A percentile compares a stretch with the other conserved stretches of the same genome.
Conservation (phyloP, 306 rosid genomes). For the Mucuna pruriens region DNA sequence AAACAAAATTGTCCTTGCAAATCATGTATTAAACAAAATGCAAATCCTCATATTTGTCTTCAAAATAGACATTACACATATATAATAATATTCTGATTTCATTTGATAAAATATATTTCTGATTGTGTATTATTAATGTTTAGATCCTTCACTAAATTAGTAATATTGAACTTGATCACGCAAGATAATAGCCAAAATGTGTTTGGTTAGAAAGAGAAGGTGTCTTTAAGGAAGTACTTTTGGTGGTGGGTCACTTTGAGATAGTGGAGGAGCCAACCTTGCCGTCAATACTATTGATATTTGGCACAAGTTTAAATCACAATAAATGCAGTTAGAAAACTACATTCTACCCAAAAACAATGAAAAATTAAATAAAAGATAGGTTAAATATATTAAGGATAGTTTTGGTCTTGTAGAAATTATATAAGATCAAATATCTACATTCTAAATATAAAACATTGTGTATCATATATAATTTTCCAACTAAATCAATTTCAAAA, state of each 20-base stretch:
- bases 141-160: background rate
- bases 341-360: background rate
- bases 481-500: background rate
- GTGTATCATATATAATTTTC: background rate
- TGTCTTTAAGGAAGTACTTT: conserved; percentile 7
- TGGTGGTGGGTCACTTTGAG: conserved; percentile 44
- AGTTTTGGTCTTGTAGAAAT: background rate
- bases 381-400: background rate
- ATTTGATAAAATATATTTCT: background rate
- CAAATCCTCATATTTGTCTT: background rate
- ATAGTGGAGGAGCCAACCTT: conserved; percentile 13
- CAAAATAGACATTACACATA: background rate
- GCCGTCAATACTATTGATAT: background rate
- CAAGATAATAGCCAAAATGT: background rate
- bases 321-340: background rate
- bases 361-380: background rate
- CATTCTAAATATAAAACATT: background rate
- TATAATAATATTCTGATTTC: background rate
- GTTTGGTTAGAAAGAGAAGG: background rate
- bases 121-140: background rate
- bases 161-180: background rate
- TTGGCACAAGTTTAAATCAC: background rate
- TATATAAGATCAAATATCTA: background rate
- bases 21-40: background rate
- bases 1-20: background rate